These are phyloP conservation scores for Aspergillus sclerotialis DNA, from an alignment of 2,329 filamentous ascomycete genomes.

Conservation along the genomic window DNA sequence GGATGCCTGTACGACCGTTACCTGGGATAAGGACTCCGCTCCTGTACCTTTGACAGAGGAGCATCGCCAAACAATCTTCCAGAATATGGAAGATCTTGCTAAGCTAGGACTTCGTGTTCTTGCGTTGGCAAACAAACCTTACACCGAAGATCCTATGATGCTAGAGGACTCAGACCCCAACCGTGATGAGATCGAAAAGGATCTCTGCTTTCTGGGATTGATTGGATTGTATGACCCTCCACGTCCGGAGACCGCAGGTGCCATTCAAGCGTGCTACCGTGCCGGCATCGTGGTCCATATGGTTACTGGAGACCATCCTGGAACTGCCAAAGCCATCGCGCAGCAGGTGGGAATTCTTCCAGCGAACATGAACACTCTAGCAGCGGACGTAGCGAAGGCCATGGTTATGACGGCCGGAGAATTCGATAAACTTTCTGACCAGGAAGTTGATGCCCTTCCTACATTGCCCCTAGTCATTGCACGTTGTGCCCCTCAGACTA, in stretches of 20 bases:
- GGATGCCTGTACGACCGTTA: constrained; percentile 49
- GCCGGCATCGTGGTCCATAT: constrained; percentile 72
- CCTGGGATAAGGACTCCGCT: constrained; percentile 34
- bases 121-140: constrained; percentile 48
- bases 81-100: constrained; percentile 60
- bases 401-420: constrained; percentile 67
- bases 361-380: constrained; percentile 49
- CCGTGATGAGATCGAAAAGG: constrained; percentile 56
- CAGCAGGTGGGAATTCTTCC: constrained; percentile 69
- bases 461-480: constrained; percentile 50
- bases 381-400: constrained; percentile 52
- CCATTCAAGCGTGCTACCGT: constrained; percentile 59
- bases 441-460: constrained; percentile 56
- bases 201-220: constrained; percentile 66
- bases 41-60: constrained; percentile 44
- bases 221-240: constrained; percentile 78
- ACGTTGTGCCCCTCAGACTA: constrained; percentile 51
- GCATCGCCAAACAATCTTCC: constrained; percentile 49
- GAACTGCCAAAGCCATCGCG: constrained; percentile 69
- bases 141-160: constrained; percentile 3
- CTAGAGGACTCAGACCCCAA: constrained; percentile 31
- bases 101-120: constrained; percentile 60
- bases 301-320: constrained; percentile 72
- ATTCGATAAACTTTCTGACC: constrained; percentile 67
- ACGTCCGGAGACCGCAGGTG: constrained; percentile 64